A percentile compares a stretch with the other conserved stretches of the same genome.
These are phyloP conservation scores for Fraxinus latifolia DNA, from an alignment of 305 asterid genomes.

Conservation along the genomic window DNA sequence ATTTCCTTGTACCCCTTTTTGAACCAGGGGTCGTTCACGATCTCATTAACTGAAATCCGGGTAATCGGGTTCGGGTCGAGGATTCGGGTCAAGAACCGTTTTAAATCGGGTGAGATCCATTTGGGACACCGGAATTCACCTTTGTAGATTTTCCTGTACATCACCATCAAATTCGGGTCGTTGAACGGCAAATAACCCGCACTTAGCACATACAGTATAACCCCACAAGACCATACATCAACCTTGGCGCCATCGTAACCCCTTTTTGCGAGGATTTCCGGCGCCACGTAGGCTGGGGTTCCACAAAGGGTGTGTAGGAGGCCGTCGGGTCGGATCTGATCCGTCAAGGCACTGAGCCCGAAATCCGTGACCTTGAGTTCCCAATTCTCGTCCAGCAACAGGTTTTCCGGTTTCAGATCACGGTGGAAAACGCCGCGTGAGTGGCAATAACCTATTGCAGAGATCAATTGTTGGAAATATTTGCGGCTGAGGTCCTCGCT, in stretches of 20 bases:
- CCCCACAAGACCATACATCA: conserved; percentile 74
- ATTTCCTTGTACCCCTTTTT: conserved; percentile 43
- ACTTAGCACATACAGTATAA: conserved; percentile 51
- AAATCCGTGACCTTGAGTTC: conserved; percentile 61
- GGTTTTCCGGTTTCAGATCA: conserved; percentile 62
- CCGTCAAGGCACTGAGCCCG: conserved; percentile 65
- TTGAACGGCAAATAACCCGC: conserved; percentile 69
- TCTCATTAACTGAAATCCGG: conserved; percentile 51
- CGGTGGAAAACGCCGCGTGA: conserved; percentile 66
- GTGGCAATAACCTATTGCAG: conserved; percentile 67
- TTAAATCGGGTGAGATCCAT: conserved; percentile 61
- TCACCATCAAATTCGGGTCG: conserved; percentile 52
- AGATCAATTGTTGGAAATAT: conserved; percentile 61
- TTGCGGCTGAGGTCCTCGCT: conserved; percentile 64
- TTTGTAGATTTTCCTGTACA: conserved; percentile 64
- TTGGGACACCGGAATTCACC: conserved; percentile 64
- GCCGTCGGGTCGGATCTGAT: conserved; percentile 51
- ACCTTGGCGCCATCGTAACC: conserved; percentile 68
- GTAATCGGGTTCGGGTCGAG: conserved; percentile 59
- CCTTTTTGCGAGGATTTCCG: conserved; percentile 55
- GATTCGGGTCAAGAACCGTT: conserved; percentile 41
- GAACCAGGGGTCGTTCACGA: conserved; percentile 58
- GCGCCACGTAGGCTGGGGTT: conserved; percentile 73
- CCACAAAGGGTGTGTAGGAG: conserved; percentile 65
- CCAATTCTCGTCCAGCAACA: conserved; percentile 60